These are phyloP conservation scores for Neofusicoccum sp. DNA, from an alignment of 2,329 filamentous ascomycete genomes.

Conservation along the genomic window DNA sequence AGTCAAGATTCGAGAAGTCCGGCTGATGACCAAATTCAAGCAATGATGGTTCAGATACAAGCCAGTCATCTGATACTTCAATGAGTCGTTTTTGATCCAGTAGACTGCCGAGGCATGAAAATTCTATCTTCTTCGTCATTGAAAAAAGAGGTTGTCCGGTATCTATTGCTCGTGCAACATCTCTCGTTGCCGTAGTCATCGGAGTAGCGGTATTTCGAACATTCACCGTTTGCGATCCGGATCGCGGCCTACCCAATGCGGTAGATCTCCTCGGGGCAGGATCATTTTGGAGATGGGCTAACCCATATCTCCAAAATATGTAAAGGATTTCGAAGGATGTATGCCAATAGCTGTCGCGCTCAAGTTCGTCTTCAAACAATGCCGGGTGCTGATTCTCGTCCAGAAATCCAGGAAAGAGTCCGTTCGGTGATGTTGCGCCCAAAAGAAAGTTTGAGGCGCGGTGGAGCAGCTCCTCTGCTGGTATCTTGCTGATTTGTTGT, in stretches of 20 bases:
- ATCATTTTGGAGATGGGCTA: too few relatives aligned
- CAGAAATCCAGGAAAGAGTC: not conserved
- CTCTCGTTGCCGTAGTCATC: not conserved
- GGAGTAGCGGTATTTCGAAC: too few relatives aligned
- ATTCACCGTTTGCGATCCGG: too few relatives aligned
- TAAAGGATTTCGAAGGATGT: constrained; percentile 15
- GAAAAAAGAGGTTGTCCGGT: not conserved
- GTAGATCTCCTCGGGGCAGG: too few relatives aligned
- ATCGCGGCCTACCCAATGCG: too few relatives aligned
- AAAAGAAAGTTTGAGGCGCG: not conserved
- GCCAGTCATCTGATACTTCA: constrained; percentile 18
- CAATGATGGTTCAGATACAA: too few relatives aligned
- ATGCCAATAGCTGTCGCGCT: not conserved
- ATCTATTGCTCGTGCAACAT: not conserved
- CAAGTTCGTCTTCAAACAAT: not conserved
- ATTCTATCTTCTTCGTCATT: not conserved
- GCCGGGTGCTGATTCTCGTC: not conserved
- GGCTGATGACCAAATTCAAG: too few relatives aligned
- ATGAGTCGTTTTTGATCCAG: constrained; percentile 6
- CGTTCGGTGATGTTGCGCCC: not conserved
- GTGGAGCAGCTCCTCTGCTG: not conserved
- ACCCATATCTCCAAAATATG: constrained; percentile 7
- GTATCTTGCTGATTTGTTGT: not conserved
- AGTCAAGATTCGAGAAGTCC: not conserved
- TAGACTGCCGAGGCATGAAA: not conserved